Evolutionary conservation across 805 yeast genomes (phyloP).

Genomic region (Wickerhamomyces queroliae): DNA sequence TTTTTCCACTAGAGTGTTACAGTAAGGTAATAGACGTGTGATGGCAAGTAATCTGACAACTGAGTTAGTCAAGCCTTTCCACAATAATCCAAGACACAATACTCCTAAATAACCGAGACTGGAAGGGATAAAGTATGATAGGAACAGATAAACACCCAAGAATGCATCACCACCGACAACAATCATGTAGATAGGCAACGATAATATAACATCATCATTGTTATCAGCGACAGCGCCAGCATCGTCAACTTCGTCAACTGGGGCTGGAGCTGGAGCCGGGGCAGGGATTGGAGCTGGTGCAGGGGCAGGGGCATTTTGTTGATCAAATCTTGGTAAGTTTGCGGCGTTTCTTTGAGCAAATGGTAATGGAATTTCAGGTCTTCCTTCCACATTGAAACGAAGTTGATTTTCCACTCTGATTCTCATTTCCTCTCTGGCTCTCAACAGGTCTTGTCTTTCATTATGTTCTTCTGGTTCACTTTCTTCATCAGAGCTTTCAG

Average conservation of each 20-base stretch:
- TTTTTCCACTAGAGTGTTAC: neutral
- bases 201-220: constrained; percentile 11
- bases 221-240: constrained; percentile 1
- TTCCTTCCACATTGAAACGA: neutral
- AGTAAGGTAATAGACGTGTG: constrained; percentile 1
- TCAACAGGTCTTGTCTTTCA: constrained; percentile 14
- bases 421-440: neutral
- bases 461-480: constrained; percentile 10
- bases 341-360: neutral
- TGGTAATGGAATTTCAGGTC: neutral
- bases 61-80: constrained; percentile 4
- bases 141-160: constrained; percentile 30
- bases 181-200: constrained; percentile 12
- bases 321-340: neutral
- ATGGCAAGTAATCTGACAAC: constrained; percentile 1
- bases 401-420: neutral
- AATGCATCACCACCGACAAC: constrained; percentile 22
- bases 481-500: constrained; percentile 14
- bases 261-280: neutral
- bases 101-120: constrained; percentile 30
- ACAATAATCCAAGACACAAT: constrained; percentile 13
- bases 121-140: constrained; percentile 44
- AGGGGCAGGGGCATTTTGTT: constrained; percentile 1
- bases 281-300: neutral
- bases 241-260: constrained; percentile 1